Base-by-base conservation (phyloP, 2,329 filamentous ascomycete species). In the Pyrenophora graminea region DNA sequence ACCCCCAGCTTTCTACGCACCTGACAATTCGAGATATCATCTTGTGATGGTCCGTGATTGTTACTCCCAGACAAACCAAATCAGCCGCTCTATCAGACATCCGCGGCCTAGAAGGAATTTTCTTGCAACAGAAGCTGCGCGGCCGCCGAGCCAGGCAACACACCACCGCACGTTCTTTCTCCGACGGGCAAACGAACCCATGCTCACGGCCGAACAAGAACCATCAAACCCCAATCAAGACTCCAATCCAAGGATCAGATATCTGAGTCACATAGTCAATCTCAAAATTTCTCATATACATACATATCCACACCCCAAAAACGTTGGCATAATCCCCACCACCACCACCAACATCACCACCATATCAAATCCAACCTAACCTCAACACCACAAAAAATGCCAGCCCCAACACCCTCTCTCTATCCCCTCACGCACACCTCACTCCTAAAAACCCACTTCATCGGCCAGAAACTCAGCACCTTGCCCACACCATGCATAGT, bases 401-500 rank as follows among this genome's bases (percentile, higher is more conserved):
- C 23, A 21, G n/a, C 30, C 13, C 1, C 23, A 30, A 7, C 18
- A 40, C 5, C 51, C 53, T 50, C 65, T 64, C 39, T 64, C 66
- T 2, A 55, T 63, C 25, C 51, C 65, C 7, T 15, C 48, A 5
- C 37, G 17, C 1, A 6, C 56, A 1, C 37, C 49, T 0, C 56
- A 67, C 3, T 41, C 52, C 13, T 10, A 47, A 4, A 59, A 63
- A 6, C 4, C 9, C 27, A 30, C 9, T 88, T 82, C 64, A 74
- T 89, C 19, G 85, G 86, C 51, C 82, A 84, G 61, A 79, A 76
- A 2, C 76, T 91, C 15, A 67, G 76, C 42, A 78, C 86, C 39
- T 75, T 91, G 1, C 80, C 82, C 13, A 85, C 85, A 0, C 90
- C 90, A 1, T 82, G 87, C 1, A 83, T 82, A 3, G 78, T 93